These are phyloP conservation scores for Cylindrotheca closterium DNA, from an alignment of 108 stramenopile genomes.

Conservation along the genomic window DNA sequence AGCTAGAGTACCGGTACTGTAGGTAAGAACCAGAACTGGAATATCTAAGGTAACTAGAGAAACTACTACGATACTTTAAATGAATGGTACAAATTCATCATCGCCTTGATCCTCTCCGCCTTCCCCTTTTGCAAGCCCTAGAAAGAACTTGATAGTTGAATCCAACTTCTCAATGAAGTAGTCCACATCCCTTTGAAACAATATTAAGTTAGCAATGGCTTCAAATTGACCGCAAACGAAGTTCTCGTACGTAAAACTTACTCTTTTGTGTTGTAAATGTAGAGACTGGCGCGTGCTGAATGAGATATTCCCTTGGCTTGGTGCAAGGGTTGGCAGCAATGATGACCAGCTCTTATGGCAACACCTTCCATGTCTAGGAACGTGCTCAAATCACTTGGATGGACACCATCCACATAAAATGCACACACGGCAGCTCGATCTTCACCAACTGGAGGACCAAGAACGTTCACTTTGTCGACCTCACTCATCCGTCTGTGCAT, in stretches of 20 bases:
- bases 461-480: conserved; percentile 75
- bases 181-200: conserved; percentile 68
- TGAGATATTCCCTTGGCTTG: conserved; percentile 81
- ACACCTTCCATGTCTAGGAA: conserved; percentile 96
- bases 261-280: conserved; percentile 90
- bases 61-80: conserved; percentile 24
- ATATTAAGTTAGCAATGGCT: conserved; percentile 3
- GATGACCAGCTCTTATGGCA: conserved; percentile 95
- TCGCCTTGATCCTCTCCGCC: conserved; percentile 21
- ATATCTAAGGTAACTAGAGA: no score
- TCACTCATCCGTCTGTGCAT: conserved; percentile 64
- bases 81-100: conserved; percentile 73
- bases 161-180: conserved; percentile 69
- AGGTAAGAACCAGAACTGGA: no score
- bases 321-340: conserved; percentile 97
- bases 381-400: conserved; percentile 91
- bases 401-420: conserved; percentile 83
- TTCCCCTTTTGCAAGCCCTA: conserved; percentile 31
- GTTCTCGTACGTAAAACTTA: conserved; percentile 13
- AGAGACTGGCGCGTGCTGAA: conserved; percentile 83
- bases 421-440: conserved; percentile 85
- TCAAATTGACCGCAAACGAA: neutral
- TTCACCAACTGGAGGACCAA: conserved; percentile 63
- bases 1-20: no score
- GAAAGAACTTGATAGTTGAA: conserved; percentile 67